phyloP scores from a whole-genome alignment of 345 rosid species.

The Gossypium bickii region DNA sequence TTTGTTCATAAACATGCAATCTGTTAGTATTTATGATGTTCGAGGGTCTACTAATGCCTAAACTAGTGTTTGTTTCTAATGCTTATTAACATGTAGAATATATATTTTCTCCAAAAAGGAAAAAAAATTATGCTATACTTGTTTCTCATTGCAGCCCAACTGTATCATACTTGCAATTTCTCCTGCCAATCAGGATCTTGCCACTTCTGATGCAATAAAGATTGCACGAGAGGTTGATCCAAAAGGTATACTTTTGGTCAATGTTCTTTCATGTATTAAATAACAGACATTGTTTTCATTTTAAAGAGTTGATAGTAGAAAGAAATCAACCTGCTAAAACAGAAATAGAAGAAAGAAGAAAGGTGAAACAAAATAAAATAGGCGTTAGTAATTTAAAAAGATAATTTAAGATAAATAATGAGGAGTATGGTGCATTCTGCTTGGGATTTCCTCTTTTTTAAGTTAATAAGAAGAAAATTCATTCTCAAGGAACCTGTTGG shows the following conservation, averaged over 20 bases:
- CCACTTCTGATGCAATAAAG: constrained; percentile 96
- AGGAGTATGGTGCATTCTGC: background rate
- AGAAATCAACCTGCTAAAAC: background rate
- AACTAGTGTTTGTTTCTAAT: background rate
- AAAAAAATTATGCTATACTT: constrained; percentile 3
- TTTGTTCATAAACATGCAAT: background rate
- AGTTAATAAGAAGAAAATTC: background rate
- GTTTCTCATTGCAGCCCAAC: constrained; percentile 66
- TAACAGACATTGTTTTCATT: background rate
- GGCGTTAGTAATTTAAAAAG: constrained; percentile 1
- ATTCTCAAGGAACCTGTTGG: background rate
- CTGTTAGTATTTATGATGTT: background rate
- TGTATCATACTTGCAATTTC: constrained; percentile 92
- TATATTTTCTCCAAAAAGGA: constrained; percentile 10
- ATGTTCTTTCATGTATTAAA: background rate
- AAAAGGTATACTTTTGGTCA: constrained; percentile 46
- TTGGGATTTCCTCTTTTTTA: background rate
- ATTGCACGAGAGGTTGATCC: constrained; percentile 98
- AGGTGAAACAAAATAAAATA: background rate
- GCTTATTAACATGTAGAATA: background rate
- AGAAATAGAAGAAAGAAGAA: background rate
- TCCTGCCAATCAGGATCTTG: constrained; percentile 99
- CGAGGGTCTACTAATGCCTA: background rate
- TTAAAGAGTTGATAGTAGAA: background rate
- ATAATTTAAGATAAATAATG: background rate